Conservation (phyloP, 306 rosid species). For the Citrullus mucosospermus region DNA sequence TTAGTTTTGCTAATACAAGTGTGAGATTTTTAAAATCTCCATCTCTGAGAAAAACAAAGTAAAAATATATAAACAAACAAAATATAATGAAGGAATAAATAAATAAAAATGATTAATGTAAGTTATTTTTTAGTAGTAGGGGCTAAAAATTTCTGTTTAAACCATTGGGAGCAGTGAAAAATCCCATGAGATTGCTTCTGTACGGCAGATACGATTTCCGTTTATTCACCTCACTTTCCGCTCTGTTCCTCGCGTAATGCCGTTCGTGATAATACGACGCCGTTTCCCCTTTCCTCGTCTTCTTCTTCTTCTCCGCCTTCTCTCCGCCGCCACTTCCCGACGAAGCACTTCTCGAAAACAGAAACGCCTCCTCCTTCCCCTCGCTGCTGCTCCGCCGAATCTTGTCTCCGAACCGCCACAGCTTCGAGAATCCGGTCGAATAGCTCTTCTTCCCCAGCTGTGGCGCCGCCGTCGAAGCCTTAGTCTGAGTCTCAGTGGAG, state of each 20-base stretch:
- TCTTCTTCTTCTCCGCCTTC: not conserved
- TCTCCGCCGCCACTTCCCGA: not conserved
- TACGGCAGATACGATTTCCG: conserved; percentile 76
- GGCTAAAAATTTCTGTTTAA: conserved; percentile 50
- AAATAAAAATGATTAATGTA: too few relatives aligned
- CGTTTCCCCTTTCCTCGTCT: conserved; percentile 7
- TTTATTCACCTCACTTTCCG: conserved; percentile 50
- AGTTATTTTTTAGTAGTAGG: not conserved
- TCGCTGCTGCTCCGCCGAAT: conserved; percentile 68
- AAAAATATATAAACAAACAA: not conserved
- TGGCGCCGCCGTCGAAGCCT: conserved; percentile 1
- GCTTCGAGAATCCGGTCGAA: conserved; percentile 69
- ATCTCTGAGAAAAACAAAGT: too few relatives aligned
- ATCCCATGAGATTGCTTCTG: conserved; percentile 47
- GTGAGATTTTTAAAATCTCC: too few relatives aligned
- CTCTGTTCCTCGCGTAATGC: conserved; percentile 47
- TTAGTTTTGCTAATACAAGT: too few relatives aligned
- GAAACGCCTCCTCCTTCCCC: conserved; percentile 69
- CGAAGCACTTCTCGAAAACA: conserved; percentile 32
- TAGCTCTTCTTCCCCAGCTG: conserved; percentile 47
- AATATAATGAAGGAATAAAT: too few relatives aligned
- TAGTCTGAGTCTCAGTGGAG: not conserved
- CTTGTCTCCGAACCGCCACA: conserved; percentile 57
- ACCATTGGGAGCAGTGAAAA: conserved; percentile 48
- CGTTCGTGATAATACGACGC: conserved; percentile 50